Percentiles rank a stretch among this genome's conserved stretches.
These are phyloP conservation scores for Aspergillus egyptiacus DNA, from an alignment of 495 filamentous ascomycete genomes.

Conservation along the genomic window DNA sequence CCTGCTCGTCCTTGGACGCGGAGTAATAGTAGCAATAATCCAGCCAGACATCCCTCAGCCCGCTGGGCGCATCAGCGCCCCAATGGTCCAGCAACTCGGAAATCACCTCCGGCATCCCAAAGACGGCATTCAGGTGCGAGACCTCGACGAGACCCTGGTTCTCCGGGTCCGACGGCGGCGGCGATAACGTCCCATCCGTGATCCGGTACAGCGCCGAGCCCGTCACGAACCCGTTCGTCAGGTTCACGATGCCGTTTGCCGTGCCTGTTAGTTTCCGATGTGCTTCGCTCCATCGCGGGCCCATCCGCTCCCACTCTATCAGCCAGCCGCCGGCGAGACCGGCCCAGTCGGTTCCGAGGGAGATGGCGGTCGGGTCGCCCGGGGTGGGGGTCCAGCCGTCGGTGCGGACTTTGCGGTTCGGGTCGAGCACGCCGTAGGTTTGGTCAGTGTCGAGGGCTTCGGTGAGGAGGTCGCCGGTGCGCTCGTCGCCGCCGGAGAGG, in stretches of 20 bases:
- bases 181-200: conserved; percentile 30
- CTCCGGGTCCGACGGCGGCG: conserved; percentile 35
- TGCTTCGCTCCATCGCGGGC: conserved; percentile 37
- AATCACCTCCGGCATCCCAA: conserved; percentile 41
- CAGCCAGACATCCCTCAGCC: conserved; percentile 36
- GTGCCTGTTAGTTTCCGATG: conserved; percentile 30
- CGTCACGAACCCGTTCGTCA: conserved; percentile 45
- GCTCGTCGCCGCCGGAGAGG: conserved; percentile 39
- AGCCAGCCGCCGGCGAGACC: conserved; percentile 42
- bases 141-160: conserved; percentile 37
- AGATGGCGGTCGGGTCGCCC: conserved; percentile 31
- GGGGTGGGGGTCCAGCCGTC: conserved; percentile 38
- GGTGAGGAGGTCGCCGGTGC: conserved; percentile 37
- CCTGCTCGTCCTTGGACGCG: conserved; percentile 32
- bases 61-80: conserved; percentile 17
- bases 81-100: conserved; percentile 34
- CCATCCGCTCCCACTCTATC: conserved; percentile 43
- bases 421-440: conserved; percentile 39
- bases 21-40: conserved; percentile 41
- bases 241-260: conserved; percentile 34
- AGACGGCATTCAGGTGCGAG: conserved; percentile 40
- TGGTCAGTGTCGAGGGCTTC: conserved; percentile 36
- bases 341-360: conserved; percentile 44
- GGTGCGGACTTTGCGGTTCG: conserved; percentile 41
- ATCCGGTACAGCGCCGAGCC: conserved; percentile 39